Percentiles rank a stretch among this genome's conserved stretches.
Evolutionary conservation across 2,329 filamentous ascomycete species (phyloP).

Genomic region (Pseudogymnoascus sp.): DNA sequence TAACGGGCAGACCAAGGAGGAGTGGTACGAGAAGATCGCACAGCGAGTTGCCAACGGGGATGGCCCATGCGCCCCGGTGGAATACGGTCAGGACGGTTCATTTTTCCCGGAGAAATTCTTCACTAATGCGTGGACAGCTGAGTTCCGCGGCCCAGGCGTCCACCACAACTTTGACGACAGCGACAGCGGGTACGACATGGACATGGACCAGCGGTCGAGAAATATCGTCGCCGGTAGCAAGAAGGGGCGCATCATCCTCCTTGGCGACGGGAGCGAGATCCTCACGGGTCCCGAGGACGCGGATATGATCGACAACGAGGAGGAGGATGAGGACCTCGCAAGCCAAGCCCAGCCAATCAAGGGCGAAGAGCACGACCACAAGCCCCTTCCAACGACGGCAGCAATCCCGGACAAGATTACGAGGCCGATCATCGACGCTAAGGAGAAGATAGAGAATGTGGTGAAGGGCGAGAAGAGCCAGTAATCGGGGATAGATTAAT

Average conservation of each 20-base stretch:
- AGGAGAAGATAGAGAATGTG: background rate
- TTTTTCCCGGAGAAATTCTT: constrained; percentile 15
- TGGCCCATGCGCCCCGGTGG: constrained; percentile 94
- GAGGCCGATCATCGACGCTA: background rate
- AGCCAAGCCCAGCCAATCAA: constrained; percentile 66
- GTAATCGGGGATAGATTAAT: background rate
- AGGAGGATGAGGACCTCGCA: constrained; percentile 75
- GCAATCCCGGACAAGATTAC: background rate
- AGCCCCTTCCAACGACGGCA: background rate
- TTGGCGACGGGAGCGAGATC: constrained; percentile 91
- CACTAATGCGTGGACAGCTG: constrained; percentile 46
- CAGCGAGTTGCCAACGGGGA: constrained; percentile 93
- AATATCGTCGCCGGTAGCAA: constrained; percentile 54
- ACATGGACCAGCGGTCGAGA: constrained; percentile 47
- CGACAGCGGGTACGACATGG: constrained; percentile 68
- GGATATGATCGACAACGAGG: constrained; percentile 88
- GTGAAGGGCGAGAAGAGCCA: background rate
- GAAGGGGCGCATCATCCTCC: constrained; percentile 79
- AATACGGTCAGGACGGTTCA: constrained; percentile 69
- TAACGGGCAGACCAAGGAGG: constrained; percentile 85
- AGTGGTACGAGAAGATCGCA: constrained; percentile 96
- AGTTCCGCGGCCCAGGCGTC: constrained; percentile 76
- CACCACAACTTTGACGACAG: constrained; percentile 79
- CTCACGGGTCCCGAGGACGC: constrained; percentile 81
- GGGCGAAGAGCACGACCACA: constrained; percentile 30